Evolutionary conservation across 345 rosid genomes (phyloP).

Genomic region (Heritiera littoralis): DNA sequence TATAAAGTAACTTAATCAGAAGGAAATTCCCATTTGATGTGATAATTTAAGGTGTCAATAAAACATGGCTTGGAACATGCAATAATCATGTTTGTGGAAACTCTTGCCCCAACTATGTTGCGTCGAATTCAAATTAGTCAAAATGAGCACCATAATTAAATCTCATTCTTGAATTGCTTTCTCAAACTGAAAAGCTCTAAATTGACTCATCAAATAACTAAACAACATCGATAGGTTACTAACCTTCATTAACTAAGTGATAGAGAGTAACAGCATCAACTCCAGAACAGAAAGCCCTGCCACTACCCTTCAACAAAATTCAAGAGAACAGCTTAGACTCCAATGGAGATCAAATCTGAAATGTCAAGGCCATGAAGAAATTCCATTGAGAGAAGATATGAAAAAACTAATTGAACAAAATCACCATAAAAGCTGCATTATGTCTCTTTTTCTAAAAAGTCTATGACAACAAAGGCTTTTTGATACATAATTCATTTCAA

Average conservation of each 20-base stretch:
- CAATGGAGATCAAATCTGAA: constrained; percentile 11
- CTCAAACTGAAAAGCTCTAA: neutral
- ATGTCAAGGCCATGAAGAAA: constrained; percentile 10
- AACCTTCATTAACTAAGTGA: constrained; percentile 65
- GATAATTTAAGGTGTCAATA: neutral
- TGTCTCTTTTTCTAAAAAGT: neutral
- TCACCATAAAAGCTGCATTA: neutral
- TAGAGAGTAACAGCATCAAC: constrained; percentile 66
- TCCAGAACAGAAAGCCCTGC: constrained; percentile 88
- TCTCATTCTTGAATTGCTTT: neutral
- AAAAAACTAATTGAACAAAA: neutral
- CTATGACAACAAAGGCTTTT: neutral
- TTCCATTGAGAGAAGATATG: neutral
- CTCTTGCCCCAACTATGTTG: neutral
- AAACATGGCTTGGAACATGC: neutral
- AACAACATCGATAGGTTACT: neutral
- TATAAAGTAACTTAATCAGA: constrained; percentile 13
- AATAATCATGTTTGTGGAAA: neutral
- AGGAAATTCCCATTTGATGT: constrained; percentile 4
- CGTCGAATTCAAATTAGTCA: neutral
- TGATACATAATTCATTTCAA: neutral
- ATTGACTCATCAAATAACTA: too few relatives aligned
- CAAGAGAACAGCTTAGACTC: constrained; percentile 39
- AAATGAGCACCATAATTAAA: neutral
- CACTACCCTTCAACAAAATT: constrained; percentile 64